Conservation (phyloP, 306 rosid genomes). For the Vigna angularis region DNA sequence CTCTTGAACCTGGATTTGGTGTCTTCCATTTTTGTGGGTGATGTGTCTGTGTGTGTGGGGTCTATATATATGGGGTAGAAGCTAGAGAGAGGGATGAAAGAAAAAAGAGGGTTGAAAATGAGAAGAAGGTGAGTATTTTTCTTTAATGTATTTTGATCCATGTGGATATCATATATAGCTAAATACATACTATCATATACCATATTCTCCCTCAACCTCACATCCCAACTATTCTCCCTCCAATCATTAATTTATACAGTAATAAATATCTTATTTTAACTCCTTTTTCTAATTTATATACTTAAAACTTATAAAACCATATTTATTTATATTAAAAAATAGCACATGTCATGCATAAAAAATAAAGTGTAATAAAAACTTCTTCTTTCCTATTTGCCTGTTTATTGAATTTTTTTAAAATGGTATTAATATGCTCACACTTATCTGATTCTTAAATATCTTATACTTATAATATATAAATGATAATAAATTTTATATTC, state of each 20-base stretch:
- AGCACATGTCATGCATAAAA: not conserved
- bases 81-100: not conserved
- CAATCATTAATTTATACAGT: not conserved
- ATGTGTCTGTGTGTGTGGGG: not conserved
- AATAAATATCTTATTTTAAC: not conserved
- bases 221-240: not conserved
- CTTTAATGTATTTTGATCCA: not conserved
- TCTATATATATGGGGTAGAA: not conserved
- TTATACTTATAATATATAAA: no score
- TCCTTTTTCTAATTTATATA: not conserved
- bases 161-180: not conserved
- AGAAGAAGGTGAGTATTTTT: constrained; percentile 36
- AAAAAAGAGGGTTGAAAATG: constrained; percentile 38
- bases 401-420: no score
- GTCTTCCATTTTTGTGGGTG: constrained; percentile 63
- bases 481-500: no score
- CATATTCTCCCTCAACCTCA: not conserved
- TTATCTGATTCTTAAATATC: not conserved
- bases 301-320: no score
- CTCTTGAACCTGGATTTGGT: constrained; percentile 81
- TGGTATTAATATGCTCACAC: not conserved
- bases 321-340: not conserved
- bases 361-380: not conserved
- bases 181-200: not conserved
- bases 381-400: not conserved